phyloP scores from a whole-genome alignment of 768 basidiomycete species.

The Trametes sanguinea region DNA sequence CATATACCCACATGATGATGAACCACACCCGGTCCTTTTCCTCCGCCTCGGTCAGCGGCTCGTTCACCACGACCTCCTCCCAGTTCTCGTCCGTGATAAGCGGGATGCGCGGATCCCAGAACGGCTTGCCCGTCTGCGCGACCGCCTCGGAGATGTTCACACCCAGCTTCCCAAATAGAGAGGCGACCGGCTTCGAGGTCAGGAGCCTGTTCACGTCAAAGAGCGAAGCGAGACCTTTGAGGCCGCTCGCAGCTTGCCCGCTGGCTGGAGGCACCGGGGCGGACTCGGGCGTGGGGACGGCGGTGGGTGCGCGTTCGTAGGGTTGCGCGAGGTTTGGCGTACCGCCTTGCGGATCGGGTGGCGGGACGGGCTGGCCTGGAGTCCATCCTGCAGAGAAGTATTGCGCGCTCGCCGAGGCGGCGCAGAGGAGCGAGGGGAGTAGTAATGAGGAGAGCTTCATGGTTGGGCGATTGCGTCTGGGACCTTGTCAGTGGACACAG shows the following conservation, averaged over 20 bases:
- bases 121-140: slow-evolving; percentile 33
- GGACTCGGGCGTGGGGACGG: not conserved
- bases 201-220: slow-evolving; percentile 41
- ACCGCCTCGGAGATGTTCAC: slow-evolving; percentile 68
- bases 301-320: slow-evolving; percentile 13
- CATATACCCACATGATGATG: slow-evolving; percentile 63
- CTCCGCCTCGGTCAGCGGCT: slow-evolving; percentile 55
- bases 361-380: slow-evolving; percentile 62
- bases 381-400: slow-evolving; percentile 84
- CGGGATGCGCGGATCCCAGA: slow-evolving; percentile 75
- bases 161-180: slow-evolving; percentile 59
- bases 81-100: slow-evolving; percentile 85
- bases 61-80: slow-evolving; percentile 69
- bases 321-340: slow-evolving; percentile 2
- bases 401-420: slow-evolving; percentile 51
- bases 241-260: not conserved
- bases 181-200: slow-evolving; percentile 53
- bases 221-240: slow-evolving; percentile 6
- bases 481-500: not conserved
- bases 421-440: slow-evolving; percentile 34
- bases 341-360: slow-evolving; percentile 18
- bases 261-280: slow-evolving; percentile 2
- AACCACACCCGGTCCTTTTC: slow-evolving; percentile 79
- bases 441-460: slow-evolving; percentile 54
- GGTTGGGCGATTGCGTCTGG: slow-evolving; percentile 29